Evolutionary conservation across 495 filamentous ascomycete species (phyloP).

Genomic region (Penicillium tannophilum): DNA sequence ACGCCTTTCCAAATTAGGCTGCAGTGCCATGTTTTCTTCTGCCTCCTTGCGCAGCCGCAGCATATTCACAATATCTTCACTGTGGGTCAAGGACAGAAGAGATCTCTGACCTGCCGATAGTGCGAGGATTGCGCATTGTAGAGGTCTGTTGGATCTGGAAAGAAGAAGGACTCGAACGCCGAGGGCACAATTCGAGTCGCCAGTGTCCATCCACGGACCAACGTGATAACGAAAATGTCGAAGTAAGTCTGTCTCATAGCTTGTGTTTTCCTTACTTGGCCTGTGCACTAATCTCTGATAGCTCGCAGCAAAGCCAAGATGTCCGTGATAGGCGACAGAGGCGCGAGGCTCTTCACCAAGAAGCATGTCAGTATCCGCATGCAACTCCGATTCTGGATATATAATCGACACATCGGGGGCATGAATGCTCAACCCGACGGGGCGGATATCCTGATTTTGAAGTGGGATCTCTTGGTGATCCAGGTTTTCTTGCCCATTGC

Average conservation of each 20-base stretch:
- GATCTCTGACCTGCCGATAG: constrained; percentile 24
- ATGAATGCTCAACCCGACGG: background rate
- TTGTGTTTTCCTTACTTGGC: constrained; percentile 8
- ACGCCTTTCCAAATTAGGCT: constrained; percentile 19
- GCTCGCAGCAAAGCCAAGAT: constrained; percentile 3
- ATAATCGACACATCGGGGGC: background rate
- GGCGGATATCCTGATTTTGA: background rate
- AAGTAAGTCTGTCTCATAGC: constrained; percentile 26
- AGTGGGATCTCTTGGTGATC: background rate
- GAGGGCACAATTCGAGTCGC: constrained; percentile 27
- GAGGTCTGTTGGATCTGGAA: constrained; percentile 20
- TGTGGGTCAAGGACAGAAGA: constrained; percentile 10
- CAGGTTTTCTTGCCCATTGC: background rate
- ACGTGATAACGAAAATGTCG: constrained; percentile 32
- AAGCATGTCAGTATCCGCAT: background rate
- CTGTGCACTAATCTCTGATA: constrained; percentile 5
- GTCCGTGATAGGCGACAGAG: background rate
- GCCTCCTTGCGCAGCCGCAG: constrained; percentile 24
- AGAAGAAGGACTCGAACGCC: constrained; percentile 26
- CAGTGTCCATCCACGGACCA: constrained; percentile 31
- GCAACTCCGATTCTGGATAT: background rate
- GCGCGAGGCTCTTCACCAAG: background rate
- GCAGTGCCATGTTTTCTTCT: constrained; percentile 13
- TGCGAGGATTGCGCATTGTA: constrained; percentile 26
- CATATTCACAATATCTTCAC: constrained; percentile 16